Base-by-base conservation (phyloP, 371 early-diverging fungal genomes). In the Mortierella sp. region DNA sequence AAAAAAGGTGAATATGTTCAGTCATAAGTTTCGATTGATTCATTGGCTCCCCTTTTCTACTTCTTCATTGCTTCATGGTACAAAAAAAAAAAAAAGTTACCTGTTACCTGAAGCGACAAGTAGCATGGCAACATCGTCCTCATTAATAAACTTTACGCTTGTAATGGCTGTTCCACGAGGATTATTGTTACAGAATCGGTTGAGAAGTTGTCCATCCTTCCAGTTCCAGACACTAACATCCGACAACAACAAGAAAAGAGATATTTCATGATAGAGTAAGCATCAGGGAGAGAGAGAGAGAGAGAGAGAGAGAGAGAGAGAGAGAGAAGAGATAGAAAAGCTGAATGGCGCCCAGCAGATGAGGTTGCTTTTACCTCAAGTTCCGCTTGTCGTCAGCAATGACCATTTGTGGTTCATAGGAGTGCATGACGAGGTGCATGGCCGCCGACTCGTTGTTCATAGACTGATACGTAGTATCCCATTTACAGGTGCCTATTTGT, bases 121-220 rank as follows among this genome's bases (percentile, higher is more conserved):
- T 58, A 98, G 83, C 80, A 96, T 77, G 12, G 94, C 90, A 29
- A 90, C 85, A 68, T 96, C 96, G 51, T 95, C 93, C 77, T 97
- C 97, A 77, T 98, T 98, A 23, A 98, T 88, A 65, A 96, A 90
- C 56, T 93, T 90, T 75, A 97, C 66, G 60, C 89, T 89, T 0
- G 95, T 89, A 51, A 96, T 90, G 0, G 76, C 60, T 85, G 82
- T 92, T 25, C 90, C 86, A 19, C 77, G 43, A 43, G 93, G 92
- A 62, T 93, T 92, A 25, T 84, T 81, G 67, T 92, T 92, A 55
- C 87, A 82, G 80, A 94, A 89, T 7, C 88, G 83, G 77, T 91
- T 92, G 14, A 93, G 75, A 28, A 87, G 75, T 12, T 84, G 84
- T 14, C 85, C 83, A 9, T 89, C 86, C 50, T 91, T 88, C 92